Base-by-base conservation (phyloP, 2,329 filamentous ascomycete genomes). In the Tolypocladium ophioglossoides region DNA sequence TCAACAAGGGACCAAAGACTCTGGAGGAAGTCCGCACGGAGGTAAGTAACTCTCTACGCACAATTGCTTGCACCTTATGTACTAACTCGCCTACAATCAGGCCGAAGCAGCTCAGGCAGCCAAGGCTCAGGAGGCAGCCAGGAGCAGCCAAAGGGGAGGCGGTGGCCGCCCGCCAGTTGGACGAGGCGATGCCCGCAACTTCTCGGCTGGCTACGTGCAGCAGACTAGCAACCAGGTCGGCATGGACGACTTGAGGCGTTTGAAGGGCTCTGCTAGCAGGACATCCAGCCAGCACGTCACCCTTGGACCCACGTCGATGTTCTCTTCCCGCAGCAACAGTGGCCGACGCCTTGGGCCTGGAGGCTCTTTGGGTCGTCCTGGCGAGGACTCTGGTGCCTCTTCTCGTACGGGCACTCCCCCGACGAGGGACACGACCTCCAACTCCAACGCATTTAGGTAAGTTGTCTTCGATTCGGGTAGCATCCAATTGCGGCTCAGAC, bases 1-100 rank as follows among this genome's bases (percentile, higher is more conserved):
- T 77, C 53, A 87, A 91, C 74, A 97, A 97, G 78, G 94, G 94
- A 39, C 94, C 94, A 56, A 96, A 96, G 84, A 99, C 94, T 10
- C 87, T 99, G 52, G 84, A 91, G 4, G 89, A 97, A 74, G 89
- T 99, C 61, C 89, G 91, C 68, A 86, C 85, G 62, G 86, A 90
- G 73, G 83, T 85, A 74, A 65, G 78, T 72, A 49, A 24, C 24
- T 11, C 14, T n/a, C 12, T 30, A 41, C 35, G 2, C 22, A 22
- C 9, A 47, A 20, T 18, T 18, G 44, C 16, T 22, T 47, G 14
- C 9, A 10, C 8, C 44, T 32, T 16, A 39, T 51, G 59, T 57
- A 58, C 66, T 64, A 66, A 68, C 54, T 41, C 9, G 39, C 52
- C 67, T 14, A 38, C 54, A 78, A 41, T 54, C 54, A 79, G 72